Base-by-base conservation (phyloP, 768 basidiomycete genomes). In the Hypholoma sublateritium region DNA sequence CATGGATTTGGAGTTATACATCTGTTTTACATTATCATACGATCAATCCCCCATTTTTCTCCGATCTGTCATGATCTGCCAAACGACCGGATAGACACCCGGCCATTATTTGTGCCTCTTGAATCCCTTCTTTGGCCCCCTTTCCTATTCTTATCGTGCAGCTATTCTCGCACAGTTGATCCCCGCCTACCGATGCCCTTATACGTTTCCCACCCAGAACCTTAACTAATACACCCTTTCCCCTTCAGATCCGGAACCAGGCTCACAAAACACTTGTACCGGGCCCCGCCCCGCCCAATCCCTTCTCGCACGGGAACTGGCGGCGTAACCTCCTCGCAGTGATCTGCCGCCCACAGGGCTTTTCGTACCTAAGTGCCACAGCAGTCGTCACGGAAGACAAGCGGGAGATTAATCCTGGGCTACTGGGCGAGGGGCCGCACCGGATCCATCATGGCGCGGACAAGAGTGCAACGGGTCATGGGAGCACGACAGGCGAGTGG, bases 281-380 rank as follows among this genome's bases (percentile, higher is more conserved):
- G 21, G 86, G 83, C 3, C 76, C 83, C 1, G 69, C 86, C 3
- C 89, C 91, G 25, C 79, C 88, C 1, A 98, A 96, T 66, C 93
- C 94, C 19, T 98, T 95, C 72, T 87, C 89, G 42, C 89, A 91
- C 67, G 86, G 88, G 37, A 86, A 74, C 41, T 90, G 87, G 84
- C 75, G 83, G 61, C 74, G 81, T 56, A 98, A 98, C 71, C 65
- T 93, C 48, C 70, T 82, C 25, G 85, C 88, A 53, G 81, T 93
- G 41, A 72, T 96, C 43, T 95, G 93, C 72, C 77, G 94, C 36
- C 92, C 95, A 0, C 75, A 80, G 32, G 89, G 91, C 16, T 87
- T 80, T 63, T 89, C 91, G 43, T 97, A 92, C 92, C 69, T 95
- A 24, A 78, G 91, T 63, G 80, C 82, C 4, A 67, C 72, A 32